Evolutionary conservation across 2,329 filamentous ascomycete genomes (phyloP), one percentile per base, ranked within the genome.

Genomic region (Colletotrichum sublineola): DNA sequence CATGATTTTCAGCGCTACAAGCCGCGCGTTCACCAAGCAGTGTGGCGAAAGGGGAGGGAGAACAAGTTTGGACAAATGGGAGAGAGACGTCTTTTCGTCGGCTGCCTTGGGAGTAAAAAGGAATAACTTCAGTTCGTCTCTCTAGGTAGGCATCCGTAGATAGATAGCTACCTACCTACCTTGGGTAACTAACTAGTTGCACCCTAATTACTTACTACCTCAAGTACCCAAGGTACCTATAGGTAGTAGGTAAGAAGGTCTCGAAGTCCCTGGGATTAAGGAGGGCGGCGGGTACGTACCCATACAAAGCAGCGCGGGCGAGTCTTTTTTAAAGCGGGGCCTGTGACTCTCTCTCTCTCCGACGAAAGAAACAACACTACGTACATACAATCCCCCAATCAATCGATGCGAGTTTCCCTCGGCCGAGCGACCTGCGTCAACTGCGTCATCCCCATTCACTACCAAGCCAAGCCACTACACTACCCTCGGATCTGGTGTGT

Each of bases 1-100:
- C 69, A 72, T 72, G 69, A 68, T 50, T 15, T 68, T 68, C 65
- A 68, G 69, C 69, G 65, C 69, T 60, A 68, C n/a, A 48, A 71
- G 64, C 56, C 58, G 68, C 58, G 56, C 33, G 11, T n/a, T 7
- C 14, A 29, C 46, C 4, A 3, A 46, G 42, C 12, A 18, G 1
- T 66, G 67, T 67, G 68, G 68, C 68, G 36, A 56, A 44, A 5
- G 24, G 53, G 31, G 14, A 18, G 6, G 18, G 15, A 5, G 6
- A 20, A 24, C 24, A 24, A 24, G 24, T 24, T 24, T 24, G 24
- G 24, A 24, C 24, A 24, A 24, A 24, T 24, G 24, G 24, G 14
- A 18, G 6, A 7, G 15, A 5, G 6, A 20, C 42, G 6, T 44
- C 42, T 44, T 20, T 44, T 8, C 42, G 42, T 44, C 4, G 3